Evolutionary conservation across 345 rosid genomes (phyloP), one percentile per base, ranked within the genome.

Genomic region (Gossypium stocksii): DNA sequence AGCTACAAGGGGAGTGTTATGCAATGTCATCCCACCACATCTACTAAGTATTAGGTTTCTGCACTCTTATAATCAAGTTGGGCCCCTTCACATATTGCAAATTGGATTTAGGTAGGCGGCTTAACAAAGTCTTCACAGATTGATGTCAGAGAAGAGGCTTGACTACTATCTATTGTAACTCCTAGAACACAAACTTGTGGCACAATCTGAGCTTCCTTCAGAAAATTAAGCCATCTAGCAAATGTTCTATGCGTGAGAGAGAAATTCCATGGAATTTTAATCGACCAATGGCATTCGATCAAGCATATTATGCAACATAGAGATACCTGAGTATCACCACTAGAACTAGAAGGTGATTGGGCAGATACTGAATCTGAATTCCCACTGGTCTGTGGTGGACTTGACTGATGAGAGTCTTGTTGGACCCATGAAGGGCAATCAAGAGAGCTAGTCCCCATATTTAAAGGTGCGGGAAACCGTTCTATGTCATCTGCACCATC

Each of bases 291-390:
- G 10, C 53, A 66, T 61, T 2, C 63, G 49, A 41, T 72, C 72
- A 64, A 6, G 51, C 20, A 19, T 8, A 56, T 54, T 29, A 70
- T 23, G 70, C 17, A 20, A 65, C 38, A 52, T n/a, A 70, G 48
- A 73, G 7, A 76, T 83, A 96, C 98, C 93, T 96, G 99, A 77
- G 82, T 87, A 83, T 91, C 97, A 81, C 93, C 98, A 77, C 80
- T 88, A 23, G 92, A 91, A 85, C 98, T 93, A 81, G 97, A 91
- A 66, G 98, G 99, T 76, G 99, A 96, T 78, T 85, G 98, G 3
- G 91, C 97, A 70, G 98, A 96, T 73, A 92, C 99, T 80, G 99
- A 93, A 84, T 91, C 98, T 58, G 98, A 96, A 82, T 90, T 90
- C 66, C 99, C 80, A 80, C 98, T 91, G 73, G 92, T 90, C 82